Conservation (phyloP, 495 filamentous ascomycete species). For the Hyaloscypha hepaticicola region DNA sequence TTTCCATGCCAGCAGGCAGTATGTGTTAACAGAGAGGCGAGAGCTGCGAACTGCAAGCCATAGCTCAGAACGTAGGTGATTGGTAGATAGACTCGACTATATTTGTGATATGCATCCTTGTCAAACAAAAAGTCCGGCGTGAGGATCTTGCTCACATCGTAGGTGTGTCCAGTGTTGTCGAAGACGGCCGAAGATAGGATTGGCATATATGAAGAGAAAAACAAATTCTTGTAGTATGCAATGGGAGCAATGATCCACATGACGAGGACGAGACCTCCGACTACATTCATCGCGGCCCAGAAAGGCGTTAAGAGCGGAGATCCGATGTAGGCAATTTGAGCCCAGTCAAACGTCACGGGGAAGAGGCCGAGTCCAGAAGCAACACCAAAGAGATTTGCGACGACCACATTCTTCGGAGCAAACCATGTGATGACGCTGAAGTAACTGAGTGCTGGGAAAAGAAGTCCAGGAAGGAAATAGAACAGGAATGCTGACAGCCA, state of each 20-base stretch:
- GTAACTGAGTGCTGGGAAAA: constrained; percentile 84
- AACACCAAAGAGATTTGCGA: constrained; percentile 83
- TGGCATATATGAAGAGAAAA: constrained; percentile 79
- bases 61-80: constrained; percentile 83
- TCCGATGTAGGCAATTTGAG: constrained; percentile 87
- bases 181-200: constrained; percentile 74
- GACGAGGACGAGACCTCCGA: constrained; percentile 78
- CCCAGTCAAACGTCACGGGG: constrained; percentile 90
- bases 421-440: constrained; percentile 94
- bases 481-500: constrained; percentile 66
- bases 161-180: constrained; percentile 74
- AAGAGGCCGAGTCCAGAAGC: constrained; percentile 84
- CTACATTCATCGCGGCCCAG: constrained; percentile 89
- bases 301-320: constrained; percentile 85
- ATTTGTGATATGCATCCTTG: constrained; percentile 64
- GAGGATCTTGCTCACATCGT: constrained; percentile 73
- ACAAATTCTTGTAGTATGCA: constrained; percentile 73
- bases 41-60: constrained; percentile 75
- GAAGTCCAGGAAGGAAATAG: constrained; percentile 83
- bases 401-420: constrained; percentile 69
- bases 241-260: constrained; percentile 89
- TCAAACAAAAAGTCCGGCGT: constrained; percentile 73
- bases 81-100: constrained; percentile 77
- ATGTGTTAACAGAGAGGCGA: constrained; percentile 70
- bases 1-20: constrained; percentile 72